Percentiles rank a stretch among this genome's conserved stretches.
Evolutionary conservation across 2,329 filamentous ascomycete species (phyloP).

Genomic region (Pyricularia pennisetigena): DNA sequence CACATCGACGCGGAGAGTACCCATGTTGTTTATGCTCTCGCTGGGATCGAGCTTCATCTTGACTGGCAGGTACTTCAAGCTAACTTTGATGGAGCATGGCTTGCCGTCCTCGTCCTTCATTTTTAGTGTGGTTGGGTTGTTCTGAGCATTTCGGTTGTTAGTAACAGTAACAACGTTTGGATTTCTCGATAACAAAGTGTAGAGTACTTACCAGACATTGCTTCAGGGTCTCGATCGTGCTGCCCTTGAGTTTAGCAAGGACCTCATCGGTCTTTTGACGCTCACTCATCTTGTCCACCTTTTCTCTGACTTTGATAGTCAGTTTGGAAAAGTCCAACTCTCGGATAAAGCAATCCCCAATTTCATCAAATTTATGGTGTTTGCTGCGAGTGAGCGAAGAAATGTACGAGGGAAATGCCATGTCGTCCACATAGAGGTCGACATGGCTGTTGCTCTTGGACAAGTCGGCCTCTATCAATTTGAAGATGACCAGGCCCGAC

Average conservation of each 20-base stretch:
- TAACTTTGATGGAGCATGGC: constrained; percentile 74
- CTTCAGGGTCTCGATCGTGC: constrained; percentile 79
- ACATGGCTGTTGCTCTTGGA: constrained; percentile 66
- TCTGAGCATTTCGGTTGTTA: constrained; percentile 34
- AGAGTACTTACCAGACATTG: constrained; percentile 61
- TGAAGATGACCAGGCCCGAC: constrained; percentile 89
- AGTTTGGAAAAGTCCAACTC: constrained; percentile 95
- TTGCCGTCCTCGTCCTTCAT: constrained; percentile 71
- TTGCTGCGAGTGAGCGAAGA: constrained; percentile 66
- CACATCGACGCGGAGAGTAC: constrained; percentile 85
- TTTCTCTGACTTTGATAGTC: constrained; percentile 77
- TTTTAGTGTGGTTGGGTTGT: constrained; percentile 77
- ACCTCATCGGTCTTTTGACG: constrained; percentile 64
- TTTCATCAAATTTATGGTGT: constrained; percentile 73
- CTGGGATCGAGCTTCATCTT: constrained; percentile 89
- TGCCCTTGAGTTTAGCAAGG: constrained; percentile 73
- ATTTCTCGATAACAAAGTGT: not conserved
- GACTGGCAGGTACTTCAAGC: constrained; percentile 88
- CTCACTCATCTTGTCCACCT: constrained; percentile 62
- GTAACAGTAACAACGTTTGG: not conserved
- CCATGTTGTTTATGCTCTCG: constrained; percentile 99
- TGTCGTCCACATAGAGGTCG: constrained; percentile 89
- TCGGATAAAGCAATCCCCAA: constrained; percentile 89
- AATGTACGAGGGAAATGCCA: constrained; percentile 80
- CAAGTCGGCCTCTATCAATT: constrained; percentile 82